A percentile compares a stretch with the other conserved stretches of the same genome.
Evolutionary conservation across 225 moss, liverwort and hornwort genomes (phyloP).

Genomic region (Polytrichum formosum): DNA sequence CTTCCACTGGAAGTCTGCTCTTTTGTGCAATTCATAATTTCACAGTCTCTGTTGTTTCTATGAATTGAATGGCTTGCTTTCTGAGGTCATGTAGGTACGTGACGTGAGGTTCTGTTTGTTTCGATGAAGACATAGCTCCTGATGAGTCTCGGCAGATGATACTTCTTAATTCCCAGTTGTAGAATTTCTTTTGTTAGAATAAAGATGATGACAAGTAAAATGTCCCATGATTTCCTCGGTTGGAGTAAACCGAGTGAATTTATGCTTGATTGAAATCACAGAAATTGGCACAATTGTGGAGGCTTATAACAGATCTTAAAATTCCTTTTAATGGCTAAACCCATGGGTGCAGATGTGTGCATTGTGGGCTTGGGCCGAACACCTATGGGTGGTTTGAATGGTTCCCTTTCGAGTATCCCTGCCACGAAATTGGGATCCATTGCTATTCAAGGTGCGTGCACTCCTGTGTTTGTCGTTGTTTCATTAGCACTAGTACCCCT

Average conservation of each 20-base stretch:
- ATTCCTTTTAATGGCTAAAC: neutral
- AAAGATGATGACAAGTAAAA: neutral
- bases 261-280: neutral
- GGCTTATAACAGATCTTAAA: neutral
- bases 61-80: no score
- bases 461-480: neutral
- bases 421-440: conserved; percentile 86
- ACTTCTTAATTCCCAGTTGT: no score
- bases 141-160: no score
- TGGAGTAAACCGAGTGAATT: no score
- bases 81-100: no score
- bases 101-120: no score
- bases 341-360: conserved; percentile 67
- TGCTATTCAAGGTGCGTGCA: conserved; percentile 69
- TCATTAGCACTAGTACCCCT: neutral
- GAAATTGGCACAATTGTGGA: neutral
- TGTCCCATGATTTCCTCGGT: no score
- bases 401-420: conserved; percentile 73
- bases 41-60: no score
- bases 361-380: conserved; percentile 91
- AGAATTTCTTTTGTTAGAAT: neutral
- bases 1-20: no score
- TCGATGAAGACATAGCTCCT: no score
- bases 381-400: conserved; percentile 89
- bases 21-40: no score